Percentiles rank a stretch among this genome's conserved stretches.
These are phyloP conservation scores for Aspergillus novofumigatus DNA, from an alignment of 2,329 filamentous ascomycete species.

Conservation along the genomic window DNA sequence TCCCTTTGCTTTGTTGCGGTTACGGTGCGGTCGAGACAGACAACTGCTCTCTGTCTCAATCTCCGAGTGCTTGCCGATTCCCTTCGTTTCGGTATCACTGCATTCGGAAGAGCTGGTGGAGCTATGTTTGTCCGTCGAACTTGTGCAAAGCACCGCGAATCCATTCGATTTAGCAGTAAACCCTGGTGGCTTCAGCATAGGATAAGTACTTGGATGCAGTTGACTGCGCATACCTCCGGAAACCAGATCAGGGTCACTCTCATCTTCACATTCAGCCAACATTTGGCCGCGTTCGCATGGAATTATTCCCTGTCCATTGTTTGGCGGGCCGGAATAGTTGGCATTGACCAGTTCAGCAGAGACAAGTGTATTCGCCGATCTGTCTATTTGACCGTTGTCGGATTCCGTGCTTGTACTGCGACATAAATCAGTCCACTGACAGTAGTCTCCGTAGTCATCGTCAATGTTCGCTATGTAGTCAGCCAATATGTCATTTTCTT, in stretches of 20 bases:
- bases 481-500: constrained; percentile 44
- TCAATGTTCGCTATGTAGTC: constrained; percentile 42
- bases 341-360: background rate
- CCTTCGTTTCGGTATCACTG: background rate
- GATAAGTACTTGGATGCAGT: background rate
- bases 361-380: background rate
- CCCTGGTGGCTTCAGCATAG: background rate
- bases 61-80: background rate
- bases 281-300: background rate
- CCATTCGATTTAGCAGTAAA: background rate
- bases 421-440: constrained; percentile 8
- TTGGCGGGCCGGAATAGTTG: background rate
- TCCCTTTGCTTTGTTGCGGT: background rate
- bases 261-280: background rate
- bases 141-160: background rate
- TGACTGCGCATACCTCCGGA: background rate
- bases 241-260: background rate
- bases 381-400: background rate
- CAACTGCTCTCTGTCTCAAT: background rate
- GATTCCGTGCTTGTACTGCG: constrained; percentile 37
- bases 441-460: constrained; percentile 22
- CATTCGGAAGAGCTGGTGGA: background rate
- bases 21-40: background rate
- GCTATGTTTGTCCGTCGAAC: background rate
- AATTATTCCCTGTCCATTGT: background rate